Evolutionary conservation across 352 stramenopile species (phyloP), one percentile per base, ranked within the genome.

Genomic region (Aphanomyces stellatus): DNA sequence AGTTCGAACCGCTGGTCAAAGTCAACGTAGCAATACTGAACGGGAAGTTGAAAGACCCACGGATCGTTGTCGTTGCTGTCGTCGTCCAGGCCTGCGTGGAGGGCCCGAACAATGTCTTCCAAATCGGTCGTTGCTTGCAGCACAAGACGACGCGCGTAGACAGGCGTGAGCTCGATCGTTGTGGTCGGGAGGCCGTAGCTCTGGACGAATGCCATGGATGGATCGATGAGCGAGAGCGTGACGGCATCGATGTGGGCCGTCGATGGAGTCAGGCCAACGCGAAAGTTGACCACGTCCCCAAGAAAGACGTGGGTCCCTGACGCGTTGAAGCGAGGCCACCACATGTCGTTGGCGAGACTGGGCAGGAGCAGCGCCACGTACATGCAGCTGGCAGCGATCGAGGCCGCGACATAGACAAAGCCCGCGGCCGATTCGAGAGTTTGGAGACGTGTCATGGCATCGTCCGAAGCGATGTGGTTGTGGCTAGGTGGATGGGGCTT

Each of bases 1-100:
- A 63, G 28, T 25, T 43, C 55, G n/a, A 24, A 63, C 19, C 55
- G 55, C 10, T 13, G 55, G 55, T 63, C 41, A 3, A 63, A 56
- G 33, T 63, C 55, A 2, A 63, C 55, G 1, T 22, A 63, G 41
- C 55, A 63, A 3, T 25, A 51, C 27, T 63, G 55, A 43, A 17
- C 37, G 37, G 8, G 8, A 8, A 43, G 37, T 8, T 43, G 37
- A n/a, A n/a, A n/a, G n/a, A n/a, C n/a, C n/a, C n/a, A n/a, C 37
- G 37, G 37, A 17, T 43, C 17, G 37, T 17, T 43, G 8, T 43
- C 37, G 37, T 43, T 43, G n/a, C n/a, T n/a, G n/a, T n/a, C n/a
- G n/a, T n/a, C n/a, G n/a, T n/a, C n/a, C n/a, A n/a, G n/a, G n/a
- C n/a, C n/a, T 17, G 37, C 37, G 37, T 43, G 37, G 37, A 43